Evolutionary conservation across 108 stramenopile genomes (phyloP).

Genomic region (Skeletonema grethae): DNA sequence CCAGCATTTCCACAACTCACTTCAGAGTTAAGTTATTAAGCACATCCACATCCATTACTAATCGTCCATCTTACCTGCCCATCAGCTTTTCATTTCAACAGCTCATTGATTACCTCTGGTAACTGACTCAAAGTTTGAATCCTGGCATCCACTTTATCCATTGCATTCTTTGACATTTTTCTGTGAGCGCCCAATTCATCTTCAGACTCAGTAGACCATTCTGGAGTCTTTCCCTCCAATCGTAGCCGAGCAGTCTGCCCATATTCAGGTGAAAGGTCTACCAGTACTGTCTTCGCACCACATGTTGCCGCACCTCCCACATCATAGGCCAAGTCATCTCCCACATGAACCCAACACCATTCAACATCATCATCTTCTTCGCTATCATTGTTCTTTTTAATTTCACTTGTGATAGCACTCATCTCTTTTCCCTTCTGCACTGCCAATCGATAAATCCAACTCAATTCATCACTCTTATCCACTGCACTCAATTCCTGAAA

Average conservation of each 20-base stretch:
- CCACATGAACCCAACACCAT: conserved; percentile 84
- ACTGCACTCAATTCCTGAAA: conserved; percentile 77
- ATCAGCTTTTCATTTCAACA: conserved; percentile 49
- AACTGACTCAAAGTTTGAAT: conserved; percentile 69
- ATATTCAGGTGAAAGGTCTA: conserved; percentile 64
- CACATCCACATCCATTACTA: not conserved
- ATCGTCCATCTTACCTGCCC: not conserved
- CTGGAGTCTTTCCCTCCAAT: conserved; percentile 66
- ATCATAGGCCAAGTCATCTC: conserved; percentile 90
- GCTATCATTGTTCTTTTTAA: conserved; percentile 34
- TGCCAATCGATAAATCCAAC: conserved; percentile 88
- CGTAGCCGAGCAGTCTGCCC: conserved; percentile 82
- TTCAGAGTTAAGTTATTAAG: not conserved
- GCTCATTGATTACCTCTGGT: conserved; percentile 77
- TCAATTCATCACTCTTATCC: conserved; percentile 74
- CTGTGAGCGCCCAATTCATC: conserved; percentile 65
- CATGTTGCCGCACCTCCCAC: conserved; percentile 73
- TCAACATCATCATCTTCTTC: conserved; percentile 46
- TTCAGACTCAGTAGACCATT: conserved; percentile 72
- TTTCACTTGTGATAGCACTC: conserved; percentile 53
- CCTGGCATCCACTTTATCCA: conserved; percentile 62
- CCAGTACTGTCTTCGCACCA: conserved; percentile 88
- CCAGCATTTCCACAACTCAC: not conserved
- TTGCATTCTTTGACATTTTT: conserved; percentile 75
- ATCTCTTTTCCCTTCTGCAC: conserved; percentile 76